Evolutionary conservation across 306 rosid species (phyloP).

Genomic region (Dryas drummondii): DNA sequence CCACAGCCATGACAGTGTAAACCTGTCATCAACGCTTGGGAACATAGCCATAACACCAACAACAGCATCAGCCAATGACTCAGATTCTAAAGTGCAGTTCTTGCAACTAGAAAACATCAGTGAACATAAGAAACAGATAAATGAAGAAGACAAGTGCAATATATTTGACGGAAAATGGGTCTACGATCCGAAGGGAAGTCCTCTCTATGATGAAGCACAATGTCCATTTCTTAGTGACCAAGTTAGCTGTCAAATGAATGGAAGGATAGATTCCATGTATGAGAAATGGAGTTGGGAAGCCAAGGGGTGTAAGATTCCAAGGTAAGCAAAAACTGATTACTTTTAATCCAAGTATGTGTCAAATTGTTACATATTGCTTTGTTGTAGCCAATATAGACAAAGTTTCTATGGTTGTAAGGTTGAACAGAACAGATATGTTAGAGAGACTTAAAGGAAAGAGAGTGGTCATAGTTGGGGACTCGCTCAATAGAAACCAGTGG

Average conservation of each 20-base stretch:
- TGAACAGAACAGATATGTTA: constrained; percentile 35
- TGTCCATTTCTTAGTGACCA: constrained; percentile 55
- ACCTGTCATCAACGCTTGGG: not conserved
- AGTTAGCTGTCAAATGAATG: constrained; percentile 47
- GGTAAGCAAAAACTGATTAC: constrained; percentile 17
- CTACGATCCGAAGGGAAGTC: constrained; percentile 34
- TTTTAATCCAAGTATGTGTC: not conserved
- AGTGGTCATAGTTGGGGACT: constrained; percentile 45
- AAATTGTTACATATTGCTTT: not conserved
- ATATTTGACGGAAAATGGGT: constrained; percentile 47
- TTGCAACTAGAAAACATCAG: not conserved
- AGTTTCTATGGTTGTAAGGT: constrained; percentile 21
- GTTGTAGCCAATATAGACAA: not conserved
- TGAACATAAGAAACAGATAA: not conserved
- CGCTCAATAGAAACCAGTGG: constrained; percentile 53
- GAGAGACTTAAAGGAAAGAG: constrained; percentile 50
- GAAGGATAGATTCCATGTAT: constrained; percentile 42
- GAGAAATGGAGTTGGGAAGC: constrained; percentile 53
- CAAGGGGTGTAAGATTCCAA: constrained; percentile 39
- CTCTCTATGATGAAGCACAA: constrained; percentile 22
- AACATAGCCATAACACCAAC: constrained; percentile 4
- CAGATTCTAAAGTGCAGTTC: not conserved
- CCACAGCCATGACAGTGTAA: constrained; percentile 7
- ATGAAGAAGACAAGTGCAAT: constrained; percentile 30
- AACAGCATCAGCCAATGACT: constrained; percentile 1